Evolutionary conservation across 345 rosid species (phyloP).

Genomic region (Viola odorata): DNA sequence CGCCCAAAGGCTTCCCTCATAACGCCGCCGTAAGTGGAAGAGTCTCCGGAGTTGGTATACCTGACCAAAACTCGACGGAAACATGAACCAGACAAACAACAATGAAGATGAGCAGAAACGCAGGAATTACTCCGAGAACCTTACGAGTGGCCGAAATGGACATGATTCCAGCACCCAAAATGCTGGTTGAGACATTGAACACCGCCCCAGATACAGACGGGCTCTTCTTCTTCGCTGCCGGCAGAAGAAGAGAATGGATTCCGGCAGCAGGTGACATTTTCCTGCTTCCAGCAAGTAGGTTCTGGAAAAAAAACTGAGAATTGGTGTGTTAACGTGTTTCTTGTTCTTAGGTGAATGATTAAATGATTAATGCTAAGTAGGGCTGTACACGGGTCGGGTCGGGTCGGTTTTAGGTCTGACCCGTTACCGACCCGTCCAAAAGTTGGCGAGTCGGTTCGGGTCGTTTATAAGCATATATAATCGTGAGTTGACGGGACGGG

Average conservation of each 20-base stretch:
- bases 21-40: constrained; percentile 68
- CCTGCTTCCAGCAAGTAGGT: too few relatives aligned
- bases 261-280: constrained; percentile 47
- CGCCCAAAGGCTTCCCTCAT: constrained; percentile 81
- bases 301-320: too few relatives aligned
- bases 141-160: constrained; percentile 77
- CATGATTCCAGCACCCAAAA: constrained; percentile 91
- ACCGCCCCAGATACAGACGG: constrained; percentile 63
- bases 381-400: too few relatives aligned
- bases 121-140: constrained; percentile 81
- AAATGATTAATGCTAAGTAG: too few relatives aligned
- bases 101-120: constrained; percentile 42
- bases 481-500: too few relatives aligned
- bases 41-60: constrained; percentile 49
- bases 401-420: too few relatives aligned
- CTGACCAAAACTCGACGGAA: constrained; percentile 75
- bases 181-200: constrained; percentile 80
- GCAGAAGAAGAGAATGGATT: constrained; percentile 44
- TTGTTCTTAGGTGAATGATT: too few relatives aligned
- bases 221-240: constrained; percentile 15
- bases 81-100: constrained; percentile 65
- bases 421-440: too few relatives aligned
- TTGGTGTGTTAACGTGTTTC: too few relatives aligned
- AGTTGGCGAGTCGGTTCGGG: too few relatives aligned
- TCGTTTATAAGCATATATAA: too few relatives aligned